phyloP scores from a whole-genome alignment of 768 basidiomycete species.

The Ramaria rubella region DNA sequence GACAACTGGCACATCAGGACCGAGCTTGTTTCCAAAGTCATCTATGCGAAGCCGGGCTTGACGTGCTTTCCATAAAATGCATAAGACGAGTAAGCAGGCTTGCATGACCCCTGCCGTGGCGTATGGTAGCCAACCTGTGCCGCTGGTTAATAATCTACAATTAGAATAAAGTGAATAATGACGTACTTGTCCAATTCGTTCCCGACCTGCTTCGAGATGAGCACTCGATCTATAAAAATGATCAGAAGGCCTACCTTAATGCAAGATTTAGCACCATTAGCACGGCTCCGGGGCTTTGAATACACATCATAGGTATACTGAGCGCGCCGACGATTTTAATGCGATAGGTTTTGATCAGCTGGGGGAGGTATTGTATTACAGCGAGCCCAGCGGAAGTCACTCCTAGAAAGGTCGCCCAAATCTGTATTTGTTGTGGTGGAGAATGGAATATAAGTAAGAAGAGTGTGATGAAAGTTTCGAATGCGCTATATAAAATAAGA shows the following conservation, averaged over 20 bases:
- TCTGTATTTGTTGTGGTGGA: constrained; percentile 32
- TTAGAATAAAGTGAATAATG: background rate
- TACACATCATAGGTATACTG: constrained; percentile 92
- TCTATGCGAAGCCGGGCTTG: constrained; percentile 73
- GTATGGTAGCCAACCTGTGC: constrained; percentile 70
- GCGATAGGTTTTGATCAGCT: constrained; percentile 72
- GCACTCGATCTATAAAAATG: background rate
- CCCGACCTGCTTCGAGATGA: constrained; percentile 46
- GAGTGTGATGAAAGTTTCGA: constrained; percentile 55
- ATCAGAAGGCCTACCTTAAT: constrained; percentile 38
- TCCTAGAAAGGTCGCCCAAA: constrained; percentile 86
- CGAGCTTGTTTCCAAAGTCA: constrained; percentile 73
- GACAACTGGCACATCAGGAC: constrained; percentile 5
- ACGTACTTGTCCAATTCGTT: constrained; percentile 79
- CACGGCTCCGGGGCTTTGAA: constrained; percentile 86
- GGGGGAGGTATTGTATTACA: constrained; percentile 82
- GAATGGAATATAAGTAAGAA: constrained; percentile 47
- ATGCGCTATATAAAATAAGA: constrained; percentile 32
- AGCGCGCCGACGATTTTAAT: constrained; percentile 83
- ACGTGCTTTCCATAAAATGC: constrained; percentile 75
- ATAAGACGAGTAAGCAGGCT: constrained; percentile 74
- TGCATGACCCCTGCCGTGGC: constrained; percentile 83
- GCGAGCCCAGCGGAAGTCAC: constrained; percentile 73
- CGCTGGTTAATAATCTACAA: background rate
- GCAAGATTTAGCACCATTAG: constrained; percentile 84